phyloP scores from a whole-genome alignment of 345 rosid species.

The Rhodamnia argentea region DNA sequence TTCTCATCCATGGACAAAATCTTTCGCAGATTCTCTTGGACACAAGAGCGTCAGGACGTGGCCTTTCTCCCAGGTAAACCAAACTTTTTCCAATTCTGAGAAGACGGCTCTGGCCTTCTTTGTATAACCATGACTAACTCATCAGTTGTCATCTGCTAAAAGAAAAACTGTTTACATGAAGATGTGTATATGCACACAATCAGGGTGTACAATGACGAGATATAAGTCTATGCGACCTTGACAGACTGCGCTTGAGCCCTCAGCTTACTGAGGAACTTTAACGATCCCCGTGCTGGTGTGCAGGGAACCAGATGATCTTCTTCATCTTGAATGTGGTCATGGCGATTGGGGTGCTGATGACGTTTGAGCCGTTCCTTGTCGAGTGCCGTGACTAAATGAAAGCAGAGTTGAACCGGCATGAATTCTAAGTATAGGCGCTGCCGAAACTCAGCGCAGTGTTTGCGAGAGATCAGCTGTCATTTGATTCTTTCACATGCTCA shows the following conservation, averaged over 20 bases:
- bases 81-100: background rate
- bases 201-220: background rate
- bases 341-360: conserved; percentile 43
- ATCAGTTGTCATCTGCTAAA: background rate
- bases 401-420: background rate
- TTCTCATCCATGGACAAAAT: background rate
- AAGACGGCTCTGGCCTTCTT: background rate
- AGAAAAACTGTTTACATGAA: background rate
- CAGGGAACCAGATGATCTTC: conserved; percentile 66
- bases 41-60: conserved; percentile 30
- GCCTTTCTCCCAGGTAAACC: conserved; percentile 31
- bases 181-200: background rate
- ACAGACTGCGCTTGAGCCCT: background rate
- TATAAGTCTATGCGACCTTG: background rate
- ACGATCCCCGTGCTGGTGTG: background rate
- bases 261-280: background rate
- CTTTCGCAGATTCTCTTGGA: conserved; percentile 39
- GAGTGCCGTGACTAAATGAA: background rate
- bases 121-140: background rate
- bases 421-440: background rate
- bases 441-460: background rate
- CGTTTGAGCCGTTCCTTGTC: conserved; percentile 66
- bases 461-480: background rate
- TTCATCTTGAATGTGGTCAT: conserved; percentile 39
- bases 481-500: background rate